These are phyloP conservation scores for Colletotrichum endophyticum DNA, from an alignment of 2,329 filamentous ascomycete species.

Conservation along the genomic window DNA sequence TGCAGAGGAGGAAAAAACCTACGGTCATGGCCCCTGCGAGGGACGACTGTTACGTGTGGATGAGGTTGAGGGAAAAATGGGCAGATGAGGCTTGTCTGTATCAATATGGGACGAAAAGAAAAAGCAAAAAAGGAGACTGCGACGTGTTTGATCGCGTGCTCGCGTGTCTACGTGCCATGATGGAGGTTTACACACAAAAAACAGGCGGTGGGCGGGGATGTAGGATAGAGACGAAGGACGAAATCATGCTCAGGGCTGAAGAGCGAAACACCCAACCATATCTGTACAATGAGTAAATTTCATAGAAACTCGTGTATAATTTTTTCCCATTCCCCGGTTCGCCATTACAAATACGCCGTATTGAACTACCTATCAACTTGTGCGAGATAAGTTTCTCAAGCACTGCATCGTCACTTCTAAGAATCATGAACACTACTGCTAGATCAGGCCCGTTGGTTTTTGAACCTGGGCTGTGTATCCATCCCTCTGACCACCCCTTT, in stretches of 20 bases:
- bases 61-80: not conserved
- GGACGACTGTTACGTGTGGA: not conserved
- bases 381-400: not conserved
- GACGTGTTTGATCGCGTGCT: not conserved
- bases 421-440: not conserved
- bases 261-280: not conserved
- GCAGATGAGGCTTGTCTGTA: not conserved
- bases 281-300: constrained; percentile 9
- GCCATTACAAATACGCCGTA: not conserved
- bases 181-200: not conserved
- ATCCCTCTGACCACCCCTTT: not conserved
- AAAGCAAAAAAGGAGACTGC: not conserved
- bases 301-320: not conserved
- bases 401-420: not conserved
- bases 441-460: not conserved
- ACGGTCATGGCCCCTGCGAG: not conserved
- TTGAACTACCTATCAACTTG: not conserved
- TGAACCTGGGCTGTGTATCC: not conserved
- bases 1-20: not conserved
- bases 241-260: not conserved
- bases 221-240: constrained; percentile 10
- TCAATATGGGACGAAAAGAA: not conserved
- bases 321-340: not conserved
- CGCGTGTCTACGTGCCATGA: constrained; percentile 6
- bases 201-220: not conserved